Conservation (phyloP, 441 rosid genomes). For the Pelargonium australe region DNA sequence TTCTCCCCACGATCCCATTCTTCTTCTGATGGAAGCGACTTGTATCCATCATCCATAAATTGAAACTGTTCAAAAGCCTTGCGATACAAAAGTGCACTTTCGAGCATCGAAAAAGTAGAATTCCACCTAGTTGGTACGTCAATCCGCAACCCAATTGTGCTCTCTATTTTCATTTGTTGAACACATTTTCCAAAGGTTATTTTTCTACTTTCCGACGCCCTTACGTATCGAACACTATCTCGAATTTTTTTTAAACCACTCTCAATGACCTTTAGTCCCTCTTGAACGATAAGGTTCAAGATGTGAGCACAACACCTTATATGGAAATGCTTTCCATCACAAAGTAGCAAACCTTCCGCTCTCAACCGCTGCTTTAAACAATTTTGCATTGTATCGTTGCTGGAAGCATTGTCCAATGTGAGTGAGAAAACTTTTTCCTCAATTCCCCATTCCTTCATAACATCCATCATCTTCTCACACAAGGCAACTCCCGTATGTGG, state of each 20-base stretch:
- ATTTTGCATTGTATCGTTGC: neutral
- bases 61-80: neutral
- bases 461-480: neutral
- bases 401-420: conserved; percentile 7
- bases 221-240: neutral
- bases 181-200: conserved; percentile 11
- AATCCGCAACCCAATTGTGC: neutral
- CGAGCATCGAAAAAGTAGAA: conserved; percentile 10
- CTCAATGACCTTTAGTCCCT: conserved; percentile 11
- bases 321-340: conserved; percentile 6
- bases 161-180: neutral
- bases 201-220: neutral
- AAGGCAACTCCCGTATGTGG: conserved; percentile 1
- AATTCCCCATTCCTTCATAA: neutral
- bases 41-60: conserved; percentile 3
- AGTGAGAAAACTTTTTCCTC: conserved; percentile 2
- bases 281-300: conserved; percentile 10
- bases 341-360: neutral
- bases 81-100: neutral
- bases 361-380: neutral
- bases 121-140: conserved; percentile 5
- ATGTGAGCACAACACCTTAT: conserved; percentile 18
- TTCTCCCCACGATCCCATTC: conserved; percentile 3
- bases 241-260: neutral
- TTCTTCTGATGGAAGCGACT: neutral